Base-by-base conservation (phyloP, 108 stramenopile species). In the Pelagomonas calceolata region DNA sequence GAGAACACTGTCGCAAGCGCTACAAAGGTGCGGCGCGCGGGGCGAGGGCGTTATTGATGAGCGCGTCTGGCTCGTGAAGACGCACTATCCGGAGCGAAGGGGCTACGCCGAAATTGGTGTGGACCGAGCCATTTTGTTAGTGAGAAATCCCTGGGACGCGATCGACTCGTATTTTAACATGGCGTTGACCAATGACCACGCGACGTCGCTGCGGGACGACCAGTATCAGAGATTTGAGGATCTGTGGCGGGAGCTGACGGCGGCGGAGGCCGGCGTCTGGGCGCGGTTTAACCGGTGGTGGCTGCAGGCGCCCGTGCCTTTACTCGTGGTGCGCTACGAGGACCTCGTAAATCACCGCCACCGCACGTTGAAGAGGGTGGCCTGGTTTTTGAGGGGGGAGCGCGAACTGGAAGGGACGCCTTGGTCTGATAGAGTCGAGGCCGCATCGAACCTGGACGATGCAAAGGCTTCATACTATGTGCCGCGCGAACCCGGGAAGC, bases 111-210 rank as follows among this genome's bases (percentile, higher is more conserved):
- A 75, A 16, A 89, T 93, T 65, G 67, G 34, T 18, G 83, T 76
- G 39, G 75, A 72, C 68, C 78, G 88, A 16, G 87, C 78, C 35
- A 85, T 95, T n/a, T 71, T 98, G 65, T 75, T 98, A 37, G 86
- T 96, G 32, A 85, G 97, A 18, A 98, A 96, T 80, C 97, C 97
- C 4, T 98, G 86, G 73, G 97, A 98, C 89, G 92, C 94, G 63
- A 94, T 96, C 72, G 92, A 95, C 74, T 91, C 90, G 7, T 95
- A 92, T 81, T 95, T 92, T 76, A 94, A 98, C 84, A 79, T 98
- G 82, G 84, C 84, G 51, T 79, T 91, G 34, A 98, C 97, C 30
- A 94, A 95, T 80, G 94, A 92, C 26, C 97, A 98, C 69, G 91
- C 93, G 31, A 68, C 87, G 68, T 88, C 89, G 33, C 73, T 84